Conservation (phyloP, 768 basidiomycete species). For the Amanita pallidorosea region DNA sequence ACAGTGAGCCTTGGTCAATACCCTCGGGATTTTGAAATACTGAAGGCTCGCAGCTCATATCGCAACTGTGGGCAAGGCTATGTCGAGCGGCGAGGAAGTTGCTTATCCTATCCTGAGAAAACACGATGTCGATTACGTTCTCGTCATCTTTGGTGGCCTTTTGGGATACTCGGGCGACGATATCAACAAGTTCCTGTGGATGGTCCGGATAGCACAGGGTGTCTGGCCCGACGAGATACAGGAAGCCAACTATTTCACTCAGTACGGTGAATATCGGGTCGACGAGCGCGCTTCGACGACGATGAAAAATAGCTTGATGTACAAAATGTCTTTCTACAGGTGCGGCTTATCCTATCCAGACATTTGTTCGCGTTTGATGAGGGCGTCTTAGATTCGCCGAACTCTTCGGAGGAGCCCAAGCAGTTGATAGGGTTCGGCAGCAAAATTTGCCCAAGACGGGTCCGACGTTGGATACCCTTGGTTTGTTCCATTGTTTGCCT, state of each 20-base stretch:
- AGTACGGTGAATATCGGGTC: conserved; percentile 85
- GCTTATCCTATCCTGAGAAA: conserved; percentile 96
- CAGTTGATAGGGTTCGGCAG: conserved; percentile 80
- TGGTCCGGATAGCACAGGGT: conserved; percentile 91
- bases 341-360: conserved; percentile 13
- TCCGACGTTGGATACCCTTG: conserved; percentile 81
- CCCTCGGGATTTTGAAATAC: background rate
- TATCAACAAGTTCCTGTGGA: conserved; percentile 99
- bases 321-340: conserved; percentile 98
- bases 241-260: conserved; percentile 89
- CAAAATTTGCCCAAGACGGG: conserved; percentile 70
- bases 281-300: conserved; percentile 75
- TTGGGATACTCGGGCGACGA: conserved; percentile 98
- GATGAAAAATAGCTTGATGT: conserved; percentile 97
- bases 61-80: conserved; percentile 97
- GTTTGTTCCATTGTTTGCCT: conserved; percentile 29
- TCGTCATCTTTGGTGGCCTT: conserved; percentile 95
- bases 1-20: conserved; percentile 50
- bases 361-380: background rate
- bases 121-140: conserved; percentile 95
- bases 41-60: conserved; percentile 65
- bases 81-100: conserved; percentile 89
- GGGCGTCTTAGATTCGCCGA: conserved; percentile 58
- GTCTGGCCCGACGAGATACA: conserved; percentile 98
- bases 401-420: conserved; percentile 65